These are phyloP conservation scores for Nicotiana tabacum DNA, from an alignment of 257 asterid genomes.

Conservation along the genomic window DNA sequence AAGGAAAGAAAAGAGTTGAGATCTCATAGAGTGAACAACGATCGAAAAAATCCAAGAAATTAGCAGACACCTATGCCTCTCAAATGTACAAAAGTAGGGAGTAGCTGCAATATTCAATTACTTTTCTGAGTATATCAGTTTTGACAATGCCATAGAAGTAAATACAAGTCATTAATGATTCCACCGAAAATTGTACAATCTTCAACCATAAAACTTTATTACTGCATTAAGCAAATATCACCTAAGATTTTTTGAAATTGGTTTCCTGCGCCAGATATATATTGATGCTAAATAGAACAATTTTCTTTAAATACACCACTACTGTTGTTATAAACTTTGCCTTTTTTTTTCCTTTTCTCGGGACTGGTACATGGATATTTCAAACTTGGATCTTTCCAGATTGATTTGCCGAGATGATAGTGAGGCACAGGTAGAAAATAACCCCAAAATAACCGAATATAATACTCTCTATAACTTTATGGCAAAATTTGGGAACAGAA, in stretches of 20 bases:
- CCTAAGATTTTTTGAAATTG: not conserved
- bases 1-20: too few species aligned
- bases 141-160: not conserved
- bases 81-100: not conserved
- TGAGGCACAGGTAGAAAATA: conserved; percentile 32
- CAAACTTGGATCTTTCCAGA: conserved; percentile 26
- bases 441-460: conserved; percentile 25
- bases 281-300: not conserved
- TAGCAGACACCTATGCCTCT: not conserved
- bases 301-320: too few species aligned
- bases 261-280: not conserved
- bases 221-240: not conserved
- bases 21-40: not conserved
- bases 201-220: not conserved
- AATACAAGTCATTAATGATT: not conserved
- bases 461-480: conserved; percentile 26
- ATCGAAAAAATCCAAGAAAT: not conserved
- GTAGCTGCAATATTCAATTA: not conserved
- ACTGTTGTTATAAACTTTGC: not conserved
- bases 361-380: not conserved
- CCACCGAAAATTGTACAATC: not conserved
- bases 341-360: not conserved
- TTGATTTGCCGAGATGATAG: conserved; percentile 37
- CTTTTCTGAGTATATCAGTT: not conserved
- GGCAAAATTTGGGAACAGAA: conserved; percentile 43